Base-by-base conservation (phyloP, 2,329 filamentous ascomycete species). In the Lecanicillium sp. region DNA sequence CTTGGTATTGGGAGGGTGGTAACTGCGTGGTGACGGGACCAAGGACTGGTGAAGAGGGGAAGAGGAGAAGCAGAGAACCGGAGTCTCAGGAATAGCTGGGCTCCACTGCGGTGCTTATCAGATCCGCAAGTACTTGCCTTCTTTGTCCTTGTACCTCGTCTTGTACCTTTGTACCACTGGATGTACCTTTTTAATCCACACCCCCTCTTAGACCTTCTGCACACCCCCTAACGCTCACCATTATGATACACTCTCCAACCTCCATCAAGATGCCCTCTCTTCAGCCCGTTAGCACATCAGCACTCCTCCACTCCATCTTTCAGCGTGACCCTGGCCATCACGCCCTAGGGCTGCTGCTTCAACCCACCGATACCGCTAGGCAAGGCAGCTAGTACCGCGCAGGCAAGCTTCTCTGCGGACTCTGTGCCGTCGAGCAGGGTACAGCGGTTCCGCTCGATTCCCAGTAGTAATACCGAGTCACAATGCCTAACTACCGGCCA, bases 61-160 rank as follows among this genome's bases (percentile, higher is more conserved):
- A 32, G 33, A 36, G n/a, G 6, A 26, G 14, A 45, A 37, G 23
- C 26, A 24, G n/a, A n/a, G n/a, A n/a, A n/a, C n/a, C n/a, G n/a
- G n/a, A n/a, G n/a, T n/a, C n/a, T n/a, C n/a, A n/a, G n/a, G n/a
- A n/a, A n/a, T n/a, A n/a, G n/a, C n/a, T n/a, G 20, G 24, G 19
- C 33, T 32, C 43, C 26, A 32, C 44, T 17, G 44, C n/a, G 14
- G 38, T 38, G 19, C 26, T 46, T 46, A 39, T 46, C 44, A 39
- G 44, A 46, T 39, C 35, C 44, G 44, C 44, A 46, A 39, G 44
- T 39, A 32, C 35, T 23, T 42, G 35, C 35, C 35, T 32, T 19
- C 27, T 46, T 32, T 3, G 44, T 24, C 27, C 44, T 39, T 46
- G 44, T 46, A 46, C 44, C 44, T 46, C 19, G 9, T n/a, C 44